These are phyloP conservation scores for Phyllosticta citribraziliensis DNA, from an alignment of 2,329 filamentous ascomycete genomes.

Conservation along the genomic window DNA sequence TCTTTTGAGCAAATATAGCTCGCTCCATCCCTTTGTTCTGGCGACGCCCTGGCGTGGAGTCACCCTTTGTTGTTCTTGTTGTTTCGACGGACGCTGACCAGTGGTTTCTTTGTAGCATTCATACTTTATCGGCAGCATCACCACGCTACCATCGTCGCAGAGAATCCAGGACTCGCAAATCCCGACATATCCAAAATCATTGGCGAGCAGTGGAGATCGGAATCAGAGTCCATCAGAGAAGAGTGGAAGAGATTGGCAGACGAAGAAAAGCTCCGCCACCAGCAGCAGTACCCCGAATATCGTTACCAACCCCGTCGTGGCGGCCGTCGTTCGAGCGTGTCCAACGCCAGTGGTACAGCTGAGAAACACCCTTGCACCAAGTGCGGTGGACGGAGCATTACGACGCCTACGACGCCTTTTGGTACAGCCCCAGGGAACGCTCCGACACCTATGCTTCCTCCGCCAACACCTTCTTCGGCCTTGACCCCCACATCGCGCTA, in stretches of 20 bases:
- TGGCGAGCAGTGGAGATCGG: slow-evolving; percentile 79
- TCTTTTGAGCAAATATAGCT: neutral
- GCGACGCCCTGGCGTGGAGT: neutral
- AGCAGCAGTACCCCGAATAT: slow-evolving; percentile 85
- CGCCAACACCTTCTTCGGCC: slow-evolving; percentile 24
- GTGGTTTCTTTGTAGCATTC: slow-evolving; percentile 57
- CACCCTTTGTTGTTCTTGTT: slow-evolving; percentile 11
- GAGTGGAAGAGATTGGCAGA: slow-evolving; percentile 86
- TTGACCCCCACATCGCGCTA: slow-evolving; percentile 25
- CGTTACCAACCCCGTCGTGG: slow-evolving; percentile 72
- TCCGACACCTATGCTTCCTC: slow-evolving; percentile 29
- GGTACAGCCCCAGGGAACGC: slow-evolving; percentile 30
- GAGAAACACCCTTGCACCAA: slow-evolving; percentile 52
- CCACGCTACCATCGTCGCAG: slow-evolving; percentile 68
- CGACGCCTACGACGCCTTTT: slow-evolving; percentile 50
- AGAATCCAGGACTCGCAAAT: slow-evolving; percentile 84
- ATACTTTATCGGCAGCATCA: slow-evolving; percentile 94
- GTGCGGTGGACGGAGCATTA: slow-evolving; percentile 60
- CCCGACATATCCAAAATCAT: slow-evolving; percentile 97
- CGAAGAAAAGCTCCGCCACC: slow-evolving; percentile 85
- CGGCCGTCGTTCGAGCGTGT: slow-evolving; percentile 31
- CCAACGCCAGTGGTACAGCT: slow-evolving; percentile 20
- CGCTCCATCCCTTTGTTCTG: neutral
- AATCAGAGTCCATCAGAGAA: slow-evolving; percentile 63
- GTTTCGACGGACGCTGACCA: slow-evolving; percentile 1